Conservation (phyloP, 1,284 basidiomycete genomes). For the Leucoagaricus sp. region DNA sequence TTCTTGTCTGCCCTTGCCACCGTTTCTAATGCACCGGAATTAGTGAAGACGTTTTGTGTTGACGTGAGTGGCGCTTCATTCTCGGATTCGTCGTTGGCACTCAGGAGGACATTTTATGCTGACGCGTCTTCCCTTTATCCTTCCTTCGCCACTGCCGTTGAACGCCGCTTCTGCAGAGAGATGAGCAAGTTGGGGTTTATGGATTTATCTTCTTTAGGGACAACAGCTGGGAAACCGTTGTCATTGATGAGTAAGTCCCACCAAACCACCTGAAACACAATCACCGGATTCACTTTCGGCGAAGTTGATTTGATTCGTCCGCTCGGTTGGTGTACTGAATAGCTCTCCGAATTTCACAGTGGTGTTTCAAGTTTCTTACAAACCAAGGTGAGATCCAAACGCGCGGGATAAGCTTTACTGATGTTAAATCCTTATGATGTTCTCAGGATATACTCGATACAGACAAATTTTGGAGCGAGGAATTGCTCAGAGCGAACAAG, state of each 20-base stretch:
- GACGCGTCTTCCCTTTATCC: too few species aligned
- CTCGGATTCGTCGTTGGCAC: background rate
- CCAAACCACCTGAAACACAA: background rate
- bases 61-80: constrained; percentile 42
- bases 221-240: constrained; percentile 36
- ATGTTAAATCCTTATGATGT: too few species aligned
- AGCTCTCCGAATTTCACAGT: too few species aligned
- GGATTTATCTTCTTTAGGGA: constrained; percentile 51
- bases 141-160: too few species aligned
- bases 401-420: too few species aligned
- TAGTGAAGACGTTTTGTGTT: constrained; percentile 50
- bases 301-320: background rate
- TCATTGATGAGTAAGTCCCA: constrained; percentile 43
- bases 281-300: background rate
- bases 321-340: too few species aligned
- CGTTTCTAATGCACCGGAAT: constrained; percentile 38
- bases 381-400: constrained; percentile 29
- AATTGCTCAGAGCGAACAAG: constrained; percentile 43
- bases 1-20: constrained; percentile 47
- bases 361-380: constrained; percentile 43
- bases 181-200: constrained; percentile 48
- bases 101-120: too few species aligned
- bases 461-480: constrained; percentile 45
- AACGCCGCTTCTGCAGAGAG: constrained; percentile 30
- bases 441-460: constrained; percentile 43